Base-by-base conservation (phyloP, 441 rosid genomes). In the Hura crepitans region DNA sequence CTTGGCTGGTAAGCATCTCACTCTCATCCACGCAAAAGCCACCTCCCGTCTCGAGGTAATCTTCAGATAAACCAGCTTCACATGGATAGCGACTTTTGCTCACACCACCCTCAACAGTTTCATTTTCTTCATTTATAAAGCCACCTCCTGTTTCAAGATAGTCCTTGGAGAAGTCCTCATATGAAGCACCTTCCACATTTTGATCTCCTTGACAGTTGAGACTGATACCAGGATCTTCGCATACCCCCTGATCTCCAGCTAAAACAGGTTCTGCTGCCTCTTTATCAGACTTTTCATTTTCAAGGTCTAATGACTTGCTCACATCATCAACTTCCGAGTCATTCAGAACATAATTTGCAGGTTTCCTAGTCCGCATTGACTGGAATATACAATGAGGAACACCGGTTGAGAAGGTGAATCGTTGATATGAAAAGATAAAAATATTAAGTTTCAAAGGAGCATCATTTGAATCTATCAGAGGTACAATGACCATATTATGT, bases 341-440 rank as follows among this genome's bases (percentile, higher is more conserved):
- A 60, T 79, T 65, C 17, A 66, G 37, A 49, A 49, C 37, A 74
- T 92, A 95, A 67, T 58, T 76, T 69, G 81, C 91, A 63, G 84
- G 79, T 72, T 88, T 92, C 76, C 87, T 77, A 27, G 84, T 72
- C 53, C 97, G 93, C 49, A 66, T 78, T 71, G 99, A 90, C 99
- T 95, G 85, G 57, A 64, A 35, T 66, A 74, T 27, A 66, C 47
- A 81, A 59, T 74, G 53, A 65, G 66, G 49, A n/a, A 73, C 55
- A 75, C 57, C 2, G 27, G 22, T 25, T 22, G 9, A 67, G 18
- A 56, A 17, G 33, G 33, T 47, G 11, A 58, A 55, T 1, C 49
- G n/a, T 68, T 18, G 25, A 20, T 62, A 54, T 23, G 4, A 13
- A 49, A 13, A 23, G 9, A 25, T 50, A 20, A 39, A 3, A 55